Evolutionary conservation across 139 green algal genomes (phyloP).

Genomic region (Chlamydomonas sp.): DNA sequence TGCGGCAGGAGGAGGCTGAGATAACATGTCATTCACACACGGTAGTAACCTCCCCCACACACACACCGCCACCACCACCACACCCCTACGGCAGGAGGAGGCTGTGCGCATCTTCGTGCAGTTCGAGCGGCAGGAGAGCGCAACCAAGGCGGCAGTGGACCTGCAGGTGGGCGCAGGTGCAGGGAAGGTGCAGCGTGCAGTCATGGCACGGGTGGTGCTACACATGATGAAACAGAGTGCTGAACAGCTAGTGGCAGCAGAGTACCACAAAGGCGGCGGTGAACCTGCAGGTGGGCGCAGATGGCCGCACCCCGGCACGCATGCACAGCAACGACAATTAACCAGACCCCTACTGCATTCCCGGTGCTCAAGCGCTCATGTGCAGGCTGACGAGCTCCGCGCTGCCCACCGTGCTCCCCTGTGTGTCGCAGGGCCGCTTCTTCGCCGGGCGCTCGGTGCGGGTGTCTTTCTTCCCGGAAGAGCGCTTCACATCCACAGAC

Average conservation of each 20-base stretch:
- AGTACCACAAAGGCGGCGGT: background rate
- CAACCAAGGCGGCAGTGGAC: conserved; percentile 83
- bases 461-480: conserved; percentile 88
- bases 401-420: conserved; percentile 35
- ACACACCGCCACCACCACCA: too few relatives aligned
- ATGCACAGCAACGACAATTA: background rate
- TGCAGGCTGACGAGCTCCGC: background rate
- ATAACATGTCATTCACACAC: too few relatives aligned
- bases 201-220: background rate
- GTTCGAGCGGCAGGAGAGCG: conserved; percentile 82
- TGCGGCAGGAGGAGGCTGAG: too few relatives aligned
- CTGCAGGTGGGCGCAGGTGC: conserved; percentile 60
- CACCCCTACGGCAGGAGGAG: conserved; percentile 51
- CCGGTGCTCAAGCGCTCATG: background rate
- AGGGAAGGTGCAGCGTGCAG: background rate
- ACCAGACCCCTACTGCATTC: background rate
- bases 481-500: conserved; percentile 76
- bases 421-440: conserved; percentile 68
- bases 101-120: conserved; percentile 90
- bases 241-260: background rate
- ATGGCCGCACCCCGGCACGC: too few relatives aligned
- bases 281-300: background rate
- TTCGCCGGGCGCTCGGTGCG: conserved; percentile 86
- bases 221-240: background rate
- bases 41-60: background rate